Base-by-base conservation (phyloP, 2,329 filamentous ascomycete species). In the Hypoxylon sp. region DNA sequence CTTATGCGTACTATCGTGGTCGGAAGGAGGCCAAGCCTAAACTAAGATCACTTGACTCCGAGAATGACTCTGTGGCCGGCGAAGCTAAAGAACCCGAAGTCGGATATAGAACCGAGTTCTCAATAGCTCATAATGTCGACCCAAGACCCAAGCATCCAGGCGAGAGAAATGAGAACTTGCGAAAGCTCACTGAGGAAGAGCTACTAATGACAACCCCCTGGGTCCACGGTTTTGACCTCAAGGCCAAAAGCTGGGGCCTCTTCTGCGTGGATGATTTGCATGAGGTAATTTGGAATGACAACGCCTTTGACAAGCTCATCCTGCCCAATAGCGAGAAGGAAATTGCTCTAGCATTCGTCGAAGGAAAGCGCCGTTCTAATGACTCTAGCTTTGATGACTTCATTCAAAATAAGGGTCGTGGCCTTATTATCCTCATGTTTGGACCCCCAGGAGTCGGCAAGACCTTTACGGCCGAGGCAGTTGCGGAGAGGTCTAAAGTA, bases 361-460 rank as follows among this genome's bases (percentile, higher is more conserved):
- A 80, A 69, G 78, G 77, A 69, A 80, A 80, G 69, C 72, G 69
- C 9, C 63, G 72, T 17, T 64, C 70, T 3, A 72, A 69, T 10
- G 28, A 52, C n/a, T 71, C 65, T 2, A 63, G 60, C 1, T 76
- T 79, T 49, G 78, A 81, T 55, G 77, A 81, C 61, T 79, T 80
- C 60, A 69, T 80, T n/a, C 60, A 72, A 0, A 77, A 78, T 36
- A 81, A 81, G 46, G 79, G 76, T 51, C 68, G 76, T 2, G 77
- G 78, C 11, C 72, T 81, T 14, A 77, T 79, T 36, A 72, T 80
- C 34, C 75, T 82, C 3, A 74, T 82, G 62, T 77, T 76, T 57
- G 80, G 80, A 0, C 74, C 75, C 0, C 79, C 80, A 0, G 79
- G 80, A 0, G 79, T 79, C 2, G 80, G 80, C 3, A 82, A 82